Evolutionary conservation across 169 alveolate genomes (phyloP).

Genomic region (Plasmodium knowlesi): DNA sequence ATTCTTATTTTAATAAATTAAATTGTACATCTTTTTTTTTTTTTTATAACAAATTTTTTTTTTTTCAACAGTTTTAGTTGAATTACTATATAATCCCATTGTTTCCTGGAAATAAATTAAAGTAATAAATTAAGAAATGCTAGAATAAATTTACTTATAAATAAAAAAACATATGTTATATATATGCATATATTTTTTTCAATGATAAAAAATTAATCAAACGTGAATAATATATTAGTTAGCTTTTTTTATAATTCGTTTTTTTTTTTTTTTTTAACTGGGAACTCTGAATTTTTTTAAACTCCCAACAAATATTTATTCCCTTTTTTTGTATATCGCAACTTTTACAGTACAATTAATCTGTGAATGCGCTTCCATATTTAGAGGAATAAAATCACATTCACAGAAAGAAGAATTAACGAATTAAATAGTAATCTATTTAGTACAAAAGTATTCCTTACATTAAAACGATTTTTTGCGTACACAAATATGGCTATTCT

Average conservation of each 20-base stretch:
- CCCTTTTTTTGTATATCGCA: background rate
- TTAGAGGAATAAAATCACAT: background rate
- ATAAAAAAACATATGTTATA: background rate
- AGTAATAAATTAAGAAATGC: background rate
- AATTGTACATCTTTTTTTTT: background rate
- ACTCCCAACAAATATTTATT: background rate
- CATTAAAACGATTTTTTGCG: background rate
- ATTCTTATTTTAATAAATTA: too few relatives aligned
- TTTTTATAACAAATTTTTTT: too few relatives aligned
- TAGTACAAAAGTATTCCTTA: background rate
- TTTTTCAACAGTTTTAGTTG: too few relatives aligned
- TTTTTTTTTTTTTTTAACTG: background rate
- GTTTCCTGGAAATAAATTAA: background rate
- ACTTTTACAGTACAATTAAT: background rate
- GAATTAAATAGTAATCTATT: background rate
- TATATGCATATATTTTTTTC: background rate
- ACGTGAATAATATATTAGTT: background rate
- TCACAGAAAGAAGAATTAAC: background rate
- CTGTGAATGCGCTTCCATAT: background rate
- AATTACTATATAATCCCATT: too few relatives aligned
- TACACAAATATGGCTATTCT: background rate
- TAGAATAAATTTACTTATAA: background rate
- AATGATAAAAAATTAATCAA: too few relatives aligned
- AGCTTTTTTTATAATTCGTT: background rate
- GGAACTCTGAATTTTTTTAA: too few relatives aligned